These are phyloP conservation scores for Gracilaria domingensis DNA, from an alignment of 23 red algal genomes.

Conservation along the genomic window DNA sequence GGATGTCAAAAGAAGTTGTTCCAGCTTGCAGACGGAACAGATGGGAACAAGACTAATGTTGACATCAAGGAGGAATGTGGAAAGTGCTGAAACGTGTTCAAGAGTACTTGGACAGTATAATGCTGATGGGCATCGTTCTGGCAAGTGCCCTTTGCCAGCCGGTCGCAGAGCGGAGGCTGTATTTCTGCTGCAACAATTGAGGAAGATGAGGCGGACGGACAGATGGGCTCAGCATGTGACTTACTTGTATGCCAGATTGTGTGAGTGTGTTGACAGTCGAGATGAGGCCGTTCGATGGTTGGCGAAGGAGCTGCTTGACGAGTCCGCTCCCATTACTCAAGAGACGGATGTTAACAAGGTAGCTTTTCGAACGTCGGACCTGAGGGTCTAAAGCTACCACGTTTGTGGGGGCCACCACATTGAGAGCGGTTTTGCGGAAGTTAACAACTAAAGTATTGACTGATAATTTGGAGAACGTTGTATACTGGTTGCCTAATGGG, in stretches of 20 bases:
- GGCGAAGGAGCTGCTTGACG: constrained; percentile 55
- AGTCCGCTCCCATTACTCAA: constrained; percentile 1
- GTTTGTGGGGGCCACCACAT: too few species aligned
- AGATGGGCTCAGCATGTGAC: constrained; percentile 28
- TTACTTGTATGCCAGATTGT: constrained; percentile 42
- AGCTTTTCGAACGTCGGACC: neutral
- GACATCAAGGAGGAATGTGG: constrained; percentile 37
- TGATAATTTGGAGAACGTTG: too few species aligned
- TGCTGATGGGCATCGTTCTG: constrained; percentile 67
- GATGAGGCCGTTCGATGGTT: constrained; percentile 63
- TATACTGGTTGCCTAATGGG: too few species aligned
- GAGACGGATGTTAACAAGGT: neutral
- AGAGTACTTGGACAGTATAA: constrained; percentile 64
- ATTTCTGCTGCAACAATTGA: constrained; percentile 62
- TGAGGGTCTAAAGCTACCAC: too few species aligned
- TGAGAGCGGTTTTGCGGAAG: too few species aligned
- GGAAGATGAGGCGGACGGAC: constrained; percentile 30
- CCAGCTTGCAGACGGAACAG: constrained; percentile 12
- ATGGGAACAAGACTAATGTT: neutral
- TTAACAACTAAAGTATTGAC: too few species aligned
- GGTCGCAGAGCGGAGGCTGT: constrained; percentile 70
- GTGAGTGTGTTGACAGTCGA: constrained; percentile 72
- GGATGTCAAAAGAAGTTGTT: constrained; percentile 68
- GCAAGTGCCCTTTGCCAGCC: constrained; percentile 71
- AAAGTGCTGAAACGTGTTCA: constrained; percentile 37